Percentiles rank a stretch among this genome's conserved stretches.
These are phyloP conservation scores for Trametes villosa DNA, from an alignment of 768 basidiomycete species.

Conservation along the genomic window DNA sequence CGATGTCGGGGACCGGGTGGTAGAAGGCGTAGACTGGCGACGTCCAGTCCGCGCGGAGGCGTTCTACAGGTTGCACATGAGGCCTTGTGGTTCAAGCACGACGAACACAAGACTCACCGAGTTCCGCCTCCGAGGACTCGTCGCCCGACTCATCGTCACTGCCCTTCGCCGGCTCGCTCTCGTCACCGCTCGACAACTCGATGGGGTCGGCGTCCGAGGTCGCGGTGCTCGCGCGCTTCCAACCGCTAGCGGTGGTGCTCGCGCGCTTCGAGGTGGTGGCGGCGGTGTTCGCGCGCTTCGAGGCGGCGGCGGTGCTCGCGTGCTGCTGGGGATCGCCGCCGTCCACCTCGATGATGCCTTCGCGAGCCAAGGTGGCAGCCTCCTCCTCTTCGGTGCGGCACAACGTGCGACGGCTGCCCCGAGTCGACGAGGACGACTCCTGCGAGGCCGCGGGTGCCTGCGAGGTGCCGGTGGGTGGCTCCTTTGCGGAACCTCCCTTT, in stretches of 20 bases:
- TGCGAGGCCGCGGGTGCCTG: not conserved
- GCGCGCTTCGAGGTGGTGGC: no score
- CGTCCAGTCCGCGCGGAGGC: conserved; percentile 35
- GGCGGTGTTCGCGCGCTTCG: no score
- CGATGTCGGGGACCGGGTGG: conserved; percentile 31
- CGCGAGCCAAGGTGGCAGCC: not conserved
- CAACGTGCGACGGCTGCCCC: not conserved
- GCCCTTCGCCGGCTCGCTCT: not conserved
- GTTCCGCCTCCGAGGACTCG: not conserved
- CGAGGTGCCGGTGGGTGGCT: not conserved
- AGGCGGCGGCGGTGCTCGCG: not conserved
- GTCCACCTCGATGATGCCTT: not conserved
- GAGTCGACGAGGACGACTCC: no score
- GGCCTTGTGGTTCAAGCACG: not conserved
- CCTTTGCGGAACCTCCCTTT: no score
- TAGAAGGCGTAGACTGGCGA: conserved; percentile 44
- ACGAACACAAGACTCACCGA: not conserved
- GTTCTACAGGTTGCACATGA: not conserved
- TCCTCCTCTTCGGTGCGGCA: not conserved
- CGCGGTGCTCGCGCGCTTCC: no score
- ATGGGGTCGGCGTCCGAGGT: no score
- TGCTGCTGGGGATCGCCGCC: not conserved
- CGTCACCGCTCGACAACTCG: no score
- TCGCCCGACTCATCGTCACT: not conserved
- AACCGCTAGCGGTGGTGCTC: no score